phyloP scores from a whole-genome alignment of 108 stramenopile genomes.

The Skeletonema grethae region DNA sequence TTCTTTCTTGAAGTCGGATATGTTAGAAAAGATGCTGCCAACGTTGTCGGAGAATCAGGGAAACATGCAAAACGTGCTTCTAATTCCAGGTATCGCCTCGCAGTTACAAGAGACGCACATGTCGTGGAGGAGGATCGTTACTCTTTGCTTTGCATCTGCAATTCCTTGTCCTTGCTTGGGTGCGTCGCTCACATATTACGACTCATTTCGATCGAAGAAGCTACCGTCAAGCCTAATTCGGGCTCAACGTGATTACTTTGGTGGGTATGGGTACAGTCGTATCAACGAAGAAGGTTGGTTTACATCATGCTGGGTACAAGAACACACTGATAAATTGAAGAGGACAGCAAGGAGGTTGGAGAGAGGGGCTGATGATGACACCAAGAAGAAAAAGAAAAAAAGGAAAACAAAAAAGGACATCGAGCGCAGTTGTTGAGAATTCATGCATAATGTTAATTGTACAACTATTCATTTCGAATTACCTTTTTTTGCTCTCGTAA shows the following conservation, averaged over 20 bases:
- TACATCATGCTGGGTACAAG: constrained; percentile 64
- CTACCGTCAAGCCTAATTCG: constrained; percentile 88
- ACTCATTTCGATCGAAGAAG: constrained; percentile 77
- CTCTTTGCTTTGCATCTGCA: constrained; percentile 81
- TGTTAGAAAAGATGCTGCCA: constrained; percentile 78
- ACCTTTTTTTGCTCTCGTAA: neutral
- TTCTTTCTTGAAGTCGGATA: constrained; percentile 88
- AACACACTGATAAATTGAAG: constrained; percentile 44
- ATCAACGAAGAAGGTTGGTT: constrained; percentile 58
- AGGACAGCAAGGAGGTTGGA: constrained; percentile 15
- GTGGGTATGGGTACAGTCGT: constrained; percentile 93
- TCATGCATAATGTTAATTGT: constrained; percentile 2
- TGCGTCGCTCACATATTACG: constrained; percentile 89
- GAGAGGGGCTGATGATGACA: neutral
- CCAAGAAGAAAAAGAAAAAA: neutral
- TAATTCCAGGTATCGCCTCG: constrained; percentile 79
- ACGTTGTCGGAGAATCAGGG: constrained; percentile 64
- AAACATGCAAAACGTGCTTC: constrained; percentile 71
- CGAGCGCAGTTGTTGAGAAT: neutral
- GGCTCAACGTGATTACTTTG: constrained; percentile 95
- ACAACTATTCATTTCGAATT: constrained; percentile 1
- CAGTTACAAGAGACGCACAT: constrained; percentile 60
- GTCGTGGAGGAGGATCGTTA: constrained; percentile 86
- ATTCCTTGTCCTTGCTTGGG: constrained; percentile 85
- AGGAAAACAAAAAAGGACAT: neutral